These are phyloP conservation scores for Penicillium argentinense DNA, from an alignment of 495 filamentous ascomycete species.

Conservation along the genomic window DNA sequence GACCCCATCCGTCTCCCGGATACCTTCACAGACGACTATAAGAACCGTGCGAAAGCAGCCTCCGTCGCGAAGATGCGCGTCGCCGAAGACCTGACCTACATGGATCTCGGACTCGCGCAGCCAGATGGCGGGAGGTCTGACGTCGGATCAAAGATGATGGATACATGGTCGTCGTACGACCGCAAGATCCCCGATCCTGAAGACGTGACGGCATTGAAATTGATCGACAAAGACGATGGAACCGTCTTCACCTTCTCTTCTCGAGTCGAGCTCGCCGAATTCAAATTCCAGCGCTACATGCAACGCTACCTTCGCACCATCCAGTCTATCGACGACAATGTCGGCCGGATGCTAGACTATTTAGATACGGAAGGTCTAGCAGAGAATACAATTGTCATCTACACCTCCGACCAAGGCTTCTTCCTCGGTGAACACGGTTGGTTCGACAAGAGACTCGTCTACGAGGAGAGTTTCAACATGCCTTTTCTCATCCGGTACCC, in stretches of 20 bases:
- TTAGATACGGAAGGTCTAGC: conserved; percentile 32
- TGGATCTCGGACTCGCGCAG: conserved; percentile 42
- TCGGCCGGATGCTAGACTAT: conserved; percentile 40
- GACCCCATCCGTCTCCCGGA: conserved; percentile 39
- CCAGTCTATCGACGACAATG: conserved; percentile 44
- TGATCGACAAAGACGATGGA: conserved; percentile 43
- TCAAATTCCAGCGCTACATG: conserved; percentile 52
- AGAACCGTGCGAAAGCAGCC: conserved; percentile 42
- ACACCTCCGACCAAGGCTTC: conserved; percentile 48
- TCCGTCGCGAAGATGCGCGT: conserved; percentile 43
- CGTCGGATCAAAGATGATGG: conserved; percentile 31
- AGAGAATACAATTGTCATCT: conserved; percentile 43
- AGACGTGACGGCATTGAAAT: conserved; percentile 27
- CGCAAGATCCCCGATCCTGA: conserved; percentile 37
- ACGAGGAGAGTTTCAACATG: conserved; percentile 50
- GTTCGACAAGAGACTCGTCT: conserved; percentile 52
- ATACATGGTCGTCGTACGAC: conserved; percentile 17
- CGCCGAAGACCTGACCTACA: conserved; percentile 41
- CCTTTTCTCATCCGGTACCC: conserved; percentile 44
- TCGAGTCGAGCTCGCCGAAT: conserved; percentile 35
- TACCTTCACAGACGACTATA: conserved; percentile 46
- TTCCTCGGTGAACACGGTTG: conserved; percentile 51
- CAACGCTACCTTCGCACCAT: conserved; percentile 46
- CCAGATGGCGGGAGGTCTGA: conserved; percentile 32
- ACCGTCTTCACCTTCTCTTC: conserved; percentile 37